These are phyloP conservation scores for Globisporangium acanthophoron DNA, from an alignment of 352 stramenopile genomes.

Conservation along the genomic window DNA sequence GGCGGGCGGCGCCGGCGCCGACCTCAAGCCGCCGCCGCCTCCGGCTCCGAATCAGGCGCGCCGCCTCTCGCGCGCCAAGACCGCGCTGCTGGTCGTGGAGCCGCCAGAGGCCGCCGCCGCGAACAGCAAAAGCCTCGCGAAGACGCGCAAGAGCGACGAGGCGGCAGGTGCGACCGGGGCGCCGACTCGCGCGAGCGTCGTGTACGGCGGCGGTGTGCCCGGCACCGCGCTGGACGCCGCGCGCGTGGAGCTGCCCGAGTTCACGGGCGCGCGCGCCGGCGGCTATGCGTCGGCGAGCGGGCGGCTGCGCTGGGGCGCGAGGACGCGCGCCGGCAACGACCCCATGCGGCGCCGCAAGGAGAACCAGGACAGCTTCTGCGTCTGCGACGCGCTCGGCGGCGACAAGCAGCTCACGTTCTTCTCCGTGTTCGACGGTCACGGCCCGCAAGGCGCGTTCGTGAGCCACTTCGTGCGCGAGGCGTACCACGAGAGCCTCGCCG, in stretches of 20 bases:
- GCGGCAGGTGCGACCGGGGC: slow-evolving; percentile 14
- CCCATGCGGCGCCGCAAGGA: slow-evolving; percentile 73
- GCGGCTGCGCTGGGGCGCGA: slow-evolving; percentile 46
- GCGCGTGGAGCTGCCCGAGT: slow-evolving; percentile 51
- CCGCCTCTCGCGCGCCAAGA: slow-evolving; percentile 32
- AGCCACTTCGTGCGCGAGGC: slow-evolving; percentile 68
- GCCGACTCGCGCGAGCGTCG: neutral
- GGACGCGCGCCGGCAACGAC: slow-evolving; percentile 64
- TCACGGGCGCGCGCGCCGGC: slow-evolving; percentile 44
- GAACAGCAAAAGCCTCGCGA: slow-evolving; percentile 6
- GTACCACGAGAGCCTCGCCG: slow-evolving; percentile 47
- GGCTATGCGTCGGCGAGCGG: slow-evolving; percentile 44
- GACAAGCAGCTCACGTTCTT: slow-evolving; percentile 56
- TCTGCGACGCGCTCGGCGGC: slow-evolving; percentile 43
- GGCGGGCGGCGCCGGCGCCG: slow-evolving; percentile 7
- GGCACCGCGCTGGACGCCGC: slow-evolving; percentile 57
- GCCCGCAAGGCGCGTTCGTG: slow-evolving; percentile 64
- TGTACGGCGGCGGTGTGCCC: slow-evolving; percentile 63
- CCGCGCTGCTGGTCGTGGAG: slow-evolving; percentile 29
- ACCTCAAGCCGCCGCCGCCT: slow-evolving; percentile 4
- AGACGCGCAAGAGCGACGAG: slow-evolving; percentile 9
- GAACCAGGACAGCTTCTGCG: slow-evolving; percentile 75
- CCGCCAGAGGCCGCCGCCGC: slow-evolving; percentile 7
- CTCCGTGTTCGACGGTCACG: slow-evolving; percentile 75
- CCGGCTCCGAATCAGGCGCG: slow-evolving; percentile 4